These are phyloP conservation scores for Brasenia schreberi DNA, from an alignment of 164 flowering plant species.

Conservation along the genomic window DNA sequence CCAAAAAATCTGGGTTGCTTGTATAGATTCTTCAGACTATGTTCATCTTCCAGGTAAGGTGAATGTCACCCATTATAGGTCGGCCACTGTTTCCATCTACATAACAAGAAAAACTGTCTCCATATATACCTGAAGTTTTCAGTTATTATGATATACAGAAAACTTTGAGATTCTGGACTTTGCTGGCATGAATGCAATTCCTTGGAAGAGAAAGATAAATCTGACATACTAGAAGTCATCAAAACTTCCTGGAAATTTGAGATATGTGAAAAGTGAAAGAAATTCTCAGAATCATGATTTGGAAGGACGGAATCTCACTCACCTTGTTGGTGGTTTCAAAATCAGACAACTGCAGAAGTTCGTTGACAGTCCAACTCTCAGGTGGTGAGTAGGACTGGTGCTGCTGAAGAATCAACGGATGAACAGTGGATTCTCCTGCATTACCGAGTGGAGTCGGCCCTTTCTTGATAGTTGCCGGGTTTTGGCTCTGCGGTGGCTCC, in stretches of 20 bases:
- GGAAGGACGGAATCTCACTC: background rate
- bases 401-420: slow-evolving; percentile 7
- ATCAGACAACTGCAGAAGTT: slow-evolving; percentile 57
- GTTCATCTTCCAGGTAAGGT: too few species aligned
- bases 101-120: too few species aligned
- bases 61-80: too few species aligned
- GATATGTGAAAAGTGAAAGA: background rate
- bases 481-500: slow-evolving; percentile 47
- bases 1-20: too few species aligned
- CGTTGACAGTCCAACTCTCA: slow-evolving; percentile 71
- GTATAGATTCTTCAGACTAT: too few species aligned
- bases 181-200: too few species aligned
- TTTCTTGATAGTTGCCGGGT: slow-evolving; percentile 14
- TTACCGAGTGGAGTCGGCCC: slow-evolving; percentile 15
- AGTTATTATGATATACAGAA: too few species aligned
- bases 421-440: background rate
- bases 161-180: too few species aligned
- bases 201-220: too few species aligned
- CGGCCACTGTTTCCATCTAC: too few species aligned
- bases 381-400: slow-evolving; percentile 22
- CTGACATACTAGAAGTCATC: background rate
- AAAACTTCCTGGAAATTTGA: background rate
- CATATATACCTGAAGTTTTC: too few species aligned
- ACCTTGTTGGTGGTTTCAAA: slow-evolving; percentile 65
- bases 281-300: background rate